Conservation (phyloP, 2,329 filamentous ascomycete species). For the Hymenoscyphus scutula region DNA sequence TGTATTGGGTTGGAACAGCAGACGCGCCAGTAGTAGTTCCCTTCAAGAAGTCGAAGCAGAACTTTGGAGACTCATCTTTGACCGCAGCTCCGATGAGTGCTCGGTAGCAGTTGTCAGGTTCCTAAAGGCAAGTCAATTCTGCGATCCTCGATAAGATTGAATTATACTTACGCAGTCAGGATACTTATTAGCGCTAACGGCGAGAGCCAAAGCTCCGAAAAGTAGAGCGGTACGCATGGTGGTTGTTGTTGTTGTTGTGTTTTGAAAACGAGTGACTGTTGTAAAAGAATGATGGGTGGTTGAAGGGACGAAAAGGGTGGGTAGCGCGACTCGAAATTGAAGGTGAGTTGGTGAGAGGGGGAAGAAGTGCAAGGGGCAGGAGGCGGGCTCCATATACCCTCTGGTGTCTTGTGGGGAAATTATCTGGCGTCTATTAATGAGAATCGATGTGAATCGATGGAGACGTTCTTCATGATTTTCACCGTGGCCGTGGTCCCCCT, state of each 20-base stretch:
- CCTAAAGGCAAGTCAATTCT: neutral
- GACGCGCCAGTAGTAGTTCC: neutral
- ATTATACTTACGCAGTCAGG: neutral
- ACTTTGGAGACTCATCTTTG: neutral
- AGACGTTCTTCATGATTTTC: neutral
- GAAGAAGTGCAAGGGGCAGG: neutral
- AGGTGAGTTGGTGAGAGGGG: neutral
- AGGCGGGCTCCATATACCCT: conserved; percentile 1
- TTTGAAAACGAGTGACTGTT: neutral
- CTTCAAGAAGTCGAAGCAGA: neutral
- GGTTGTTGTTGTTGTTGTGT: neutral
- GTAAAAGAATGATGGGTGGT: neutral
- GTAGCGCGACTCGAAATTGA: neutral
- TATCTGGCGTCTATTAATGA: neutral
- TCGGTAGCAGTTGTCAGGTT: neutral
- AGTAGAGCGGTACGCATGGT: neutral
- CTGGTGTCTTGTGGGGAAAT: neutral
- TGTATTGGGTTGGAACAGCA: neutral
- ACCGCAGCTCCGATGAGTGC: neutral
- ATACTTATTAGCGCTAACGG: neutral
- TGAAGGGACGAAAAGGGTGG: neutral
- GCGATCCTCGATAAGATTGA: neutral
- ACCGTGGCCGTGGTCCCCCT: neutral
- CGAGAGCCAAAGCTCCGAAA: neutral
- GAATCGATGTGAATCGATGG: neutral